Base-by-base conservation (phyloP, 2,329 filamentous ascomycete genomes). In the Tolypocladium capitatum region DNA sequence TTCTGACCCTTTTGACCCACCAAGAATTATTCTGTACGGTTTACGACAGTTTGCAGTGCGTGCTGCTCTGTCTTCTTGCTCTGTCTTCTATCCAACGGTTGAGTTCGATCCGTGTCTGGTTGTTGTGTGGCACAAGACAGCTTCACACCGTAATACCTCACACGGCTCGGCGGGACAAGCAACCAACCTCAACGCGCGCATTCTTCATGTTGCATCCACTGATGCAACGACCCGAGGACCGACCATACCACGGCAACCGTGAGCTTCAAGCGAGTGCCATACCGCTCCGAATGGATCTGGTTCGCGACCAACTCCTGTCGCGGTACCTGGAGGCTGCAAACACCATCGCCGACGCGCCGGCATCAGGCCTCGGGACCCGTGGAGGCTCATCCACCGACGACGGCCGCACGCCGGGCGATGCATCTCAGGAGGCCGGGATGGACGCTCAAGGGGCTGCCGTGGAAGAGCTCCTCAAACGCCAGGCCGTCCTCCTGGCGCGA, bases 401-500 rank as follows among this genome's bases (percentile, higher is more conserved):
- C 4, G 2, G 36, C 21, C 13, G n/a, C 10, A 20, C n/a, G 18
- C 10, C 5, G 9, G 28, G 27, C 13, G 41, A 43, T 4, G 41
- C 21, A 16, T 4, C 8, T 33, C 13, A 45, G n/a, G 27, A 27
- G 14, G 21, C 36, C 11, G 33, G 28, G 24, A 43, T 20, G 10
- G 44, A 49, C 24, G 32, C 54, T 13, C 49, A 46, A 21, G 54
- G 43, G 3, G 31, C 35, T 32, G 61, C 62, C 28, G 48, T 58
- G 50, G 41, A 52, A 20, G 36, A 52, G n/a, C 54, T 67, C 5
- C 58, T 66, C 35, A 47, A 43, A 1, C 56, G 57, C 14, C 63
- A 67, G 46, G 64, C 63, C 20, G 28, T 16, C 1, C 34, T 46
- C 2, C 45, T 65, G 28, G 36, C 58, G 34, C 51, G 46, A 8